Base-by-base conservation (phyloP, 2,329 filamentous ascomycete species). In the Diaporthe sp. region DNA sequence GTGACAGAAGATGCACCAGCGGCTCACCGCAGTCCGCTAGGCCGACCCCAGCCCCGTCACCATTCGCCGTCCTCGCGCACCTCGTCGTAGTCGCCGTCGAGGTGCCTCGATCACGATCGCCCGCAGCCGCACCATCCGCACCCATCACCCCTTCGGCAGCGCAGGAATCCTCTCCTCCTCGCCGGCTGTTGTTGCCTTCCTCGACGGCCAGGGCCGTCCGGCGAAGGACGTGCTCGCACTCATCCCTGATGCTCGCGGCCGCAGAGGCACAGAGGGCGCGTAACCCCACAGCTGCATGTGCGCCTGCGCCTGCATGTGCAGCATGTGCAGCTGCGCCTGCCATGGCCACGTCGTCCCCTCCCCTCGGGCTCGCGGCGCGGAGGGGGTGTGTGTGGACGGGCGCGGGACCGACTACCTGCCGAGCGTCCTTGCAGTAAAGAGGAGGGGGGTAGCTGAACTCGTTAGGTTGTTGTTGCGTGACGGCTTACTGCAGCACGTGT, bases 1-100 rank as follows among this genome's bases (percentile, higher is more conserved):
- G 78, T 3, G 76, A 70, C 13, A 81, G 76, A 17, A 80, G 76
- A 53, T 76, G 74, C 39, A 79, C 73, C 28, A 81, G 73, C 25
- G 79, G 77, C 60, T 67, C 62, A 31, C 77, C 80, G 31, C 80
- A 80, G 57, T 62, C 77, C 6, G 65, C 72, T 22, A 77, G 73
- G 7, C 46, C 58, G 15, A 31, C 28, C 62, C 34, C 39, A 37
- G 39, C 44, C 39, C 25, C 13, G 44, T 6, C 22, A 22, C 34
- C 58, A 65, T 65, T 39, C 19, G 57, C 22, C 46, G n/a, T 22
- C 31, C 31, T 31, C n/a, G 68, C 12, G 53, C 53, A 7, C 51
- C 12, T 57, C 15, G 60, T 34, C 60, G 60, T 19, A 19, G 44
- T 15, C 19, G n/a, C 9, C 17, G 58, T 7, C 25, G 25, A 4